Base-by-base conservation (phyloP, 2,329 filamentous ascomycete species). In the Lizonia empirigonia region DNA sequence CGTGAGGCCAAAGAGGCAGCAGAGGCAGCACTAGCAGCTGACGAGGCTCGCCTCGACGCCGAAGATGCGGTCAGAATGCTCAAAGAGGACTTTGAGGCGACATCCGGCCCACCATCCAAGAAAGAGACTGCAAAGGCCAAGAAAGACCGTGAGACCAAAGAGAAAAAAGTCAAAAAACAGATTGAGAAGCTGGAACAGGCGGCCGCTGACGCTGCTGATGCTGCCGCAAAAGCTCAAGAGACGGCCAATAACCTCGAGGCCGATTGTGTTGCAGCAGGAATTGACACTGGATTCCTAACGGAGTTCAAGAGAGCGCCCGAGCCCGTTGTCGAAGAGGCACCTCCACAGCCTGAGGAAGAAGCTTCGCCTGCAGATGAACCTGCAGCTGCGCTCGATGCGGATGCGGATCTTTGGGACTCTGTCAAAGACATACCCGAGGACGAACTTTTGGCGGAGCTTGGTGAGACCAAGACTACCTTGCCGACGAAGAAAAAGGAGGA, bases 361-460 rank as follows among this genome's bases (percentile, higher is more conserved):
- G 36, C 44, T 10, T 55, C 55, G 13, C 59, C 55, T 38, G 53
- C 44, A 13, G 59, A 61, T 32, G 56, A 65, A 15, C 48, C 40
- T 32, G 27, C 34, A 23, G 34, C 45, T 27, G 46, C 18, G 22
- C 20, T 41, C 2, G 36, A 29, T 29, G 26, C 41, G 8, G 70
- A 72, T 33, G 69, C 69, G 9, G 68, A 68, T n/a, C 57, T 73
- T 10, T 56, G 71, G 40, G 55, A 71, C 39, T 56, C 70, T 13
- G 64, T 72, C 39, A 70, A 71, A 44, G 69, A 71, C 36, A 62
- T 68, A 20, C 65, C 68, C 9, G 62, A 64, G 7, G 63, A 61
- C 8, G 58, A 73, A 33, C 62, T 72, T 8, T 59, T 72, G 15
- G 70, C 69, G 12, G 70, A 75, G 46, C 59, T 74, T 15, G 74